Base-by-base conservation (phyloP, 78 protist genomes). In the Tieghemostelium lacteum region DNA sequence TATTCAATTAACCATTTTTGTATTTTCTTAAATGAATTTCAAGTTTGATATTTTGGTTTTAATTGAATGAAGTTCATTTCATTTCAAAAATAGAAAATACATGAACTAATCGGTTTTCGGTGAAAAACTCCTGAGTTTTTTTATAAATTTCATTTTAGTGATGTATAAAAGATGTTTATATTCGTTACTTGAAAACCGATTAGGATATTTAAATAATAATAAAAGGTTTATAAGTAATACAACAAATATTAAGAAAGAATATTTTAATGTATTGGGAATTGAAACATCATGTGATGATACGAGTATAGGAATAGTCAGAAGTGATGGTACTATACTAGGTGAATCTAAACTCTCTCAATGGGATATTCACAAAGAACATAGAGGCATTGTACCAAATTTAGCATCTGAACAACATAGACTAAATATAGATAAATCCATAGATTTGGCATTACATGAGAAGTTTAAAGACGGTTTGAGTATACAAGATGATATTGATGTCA, bases 211-310 rank as follows among this genome's bases (percentile, higher is more conserved):
- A 28, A 37, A 16, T 64, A 37, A 36, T 64, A 65, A 39, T 65
- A 65, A 65, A 29, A 65, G 19, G 14, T 17, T n/a, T 22, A 22
- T 34, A 39, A 19, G 0, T n/a, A 37, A 8, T 20, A n/a, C 29
- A 65, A 65, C 3, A 40, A 66, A n/a, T n/a, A n/a, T n/a, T n/a
- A n/a, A n/a, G n/a, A n/a, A n/a, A n/a, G n/a, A n/a, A n/a, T n/a
- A n/a, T n/a, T n/a, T n/a, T n/a, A n/a, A 5, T 3, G 76, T 94
- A 1, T 3, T 95, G 72, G 96, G 95, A 20, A 74, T 95, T 37
- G 96, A 95, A 63, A 92, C 96, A 57, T 76, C 92, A 39, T 95
- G 96, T 69, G 96, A 95, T 76, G 96, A 95, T 29, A 92, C 96
- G 16, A 62, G 95, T 58, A 89, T 93, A 31, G 96, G 93, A 2